Evolutionary conservation across 1,139 yeast genomes (phyloP), one percentile per base, ranked within the genome.

Genomic region (Candida dubliniensis): DNA sequence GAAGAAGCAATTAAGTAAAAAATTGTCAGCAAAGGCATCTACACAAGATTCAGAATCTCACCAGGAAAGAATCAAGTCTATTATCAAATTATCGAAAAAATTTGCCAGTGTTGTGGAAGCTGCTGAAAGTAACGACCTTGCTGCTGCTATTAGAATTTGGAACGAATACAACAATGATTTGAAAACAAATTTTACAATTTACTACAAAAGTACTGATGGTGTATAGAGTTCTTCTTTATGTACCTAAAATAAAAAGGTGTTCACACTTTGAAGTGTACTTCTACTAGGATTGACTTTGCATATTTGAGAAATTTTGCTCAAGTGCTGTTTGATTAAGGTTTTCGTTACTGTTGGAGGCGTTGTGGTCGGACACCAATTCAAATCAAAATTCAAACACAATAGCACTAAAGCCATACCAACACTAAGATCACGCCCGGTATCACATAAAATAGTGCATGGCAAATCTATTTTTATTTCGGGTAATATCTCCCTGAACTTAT

Each of bases 251-350:
- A 79, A 50, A 50, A 56, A 74, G 10, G 77, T 62, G 51, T 82
- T 82, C 3, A 83, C 74, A 45, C 85, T 77, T 52, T 86, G 93
- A 34, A 88, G 64, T 0, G 95, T 84, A 25, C 87, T 81, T 43
- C 96, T 67, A 47, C 91, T 82, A 0, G 96, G 96, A 49, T 87
- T 87, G 8, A 79, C 79, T 38, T 74, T 76, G 18, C 73, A 62
- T 3, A 64, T 54, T 4, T 70, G 64, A 23, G 75, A 69, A 5
- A 88, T 56, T 43, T 63, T 61, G 2, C 82, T 77, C 37, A 87
- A 63, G 46, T 85, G 83, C 50, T 74, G 75, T 45, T 81, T 77
- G 8, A 89, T 76, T 4, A 69, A 54, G 23, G 73, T 80, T 57
- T 86, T 86, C 34, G 72, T 63, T 10, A 72, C 63, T 41, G 65